Evolutionary conservation across 2,329 filamentous ascomycete species (phyloP), one percentile per base, ranked within the genome.

Genomic region (Herpotrichia juniperi): DNA sequence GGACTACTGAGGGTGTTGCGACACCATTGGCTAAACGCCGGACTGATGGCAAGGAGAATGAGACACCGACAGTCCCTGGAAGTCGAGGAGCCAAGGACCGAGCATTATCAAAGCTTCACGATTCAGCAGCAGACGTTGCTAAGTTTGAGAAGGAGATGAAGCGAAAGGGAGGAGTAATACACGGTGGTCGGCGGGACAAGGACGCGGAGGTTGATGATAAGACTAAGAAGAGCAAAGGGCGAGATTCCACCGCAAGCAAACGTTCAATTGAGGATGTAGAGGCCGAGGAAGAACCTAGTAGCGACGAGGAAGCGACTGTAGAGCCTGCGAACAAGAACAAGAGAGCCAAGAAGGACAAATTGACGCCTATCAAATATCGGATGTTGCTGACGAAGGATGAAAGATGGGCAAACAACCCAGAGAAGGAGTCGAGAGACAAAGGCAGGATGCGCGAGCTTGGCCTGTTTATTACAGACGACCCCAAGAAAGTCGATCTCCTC

Each of bases 111-210:
- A 87, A 85, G 58, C 77, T 97, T 7, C 90, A 94, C 48, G 83
- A 85, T 30, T 79, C 93, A 51, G 92, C 90, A 1, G 84, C 88
- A 0, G 94, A 99, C 67, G 92, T 97, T 66, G 88, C 88, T 2
- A 78, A 96, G 26, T 99, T 94, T 66, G 89, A 97, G 67, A 96
- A 94, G 69, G 94, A 99, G 76, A 91, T 85, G 78, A 97, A 96
- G 77, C 86, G 94, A 17, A 83, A 83, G 40, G 86, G 86, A 12
- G 86, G 86, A 34, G 83, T 88, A 3, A 76, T 84, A 10, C 83
- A 87, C 58, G 85, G 85, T 30, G 70, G 62, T 47, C 66, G 68
- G 64, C 75, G 73, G 53, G 71, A 58, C 51, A 68, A 59, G 67
- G 66, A 67, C 40, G 65, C 72, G 39, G 76, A 76, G n/a, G 66